A percentile compares a stretch with the other conserved stretches of the same genome.
Conservation (phyloP, 768 basidiomycete species). For the Rhodosporidiobolus sp. region DNA sequence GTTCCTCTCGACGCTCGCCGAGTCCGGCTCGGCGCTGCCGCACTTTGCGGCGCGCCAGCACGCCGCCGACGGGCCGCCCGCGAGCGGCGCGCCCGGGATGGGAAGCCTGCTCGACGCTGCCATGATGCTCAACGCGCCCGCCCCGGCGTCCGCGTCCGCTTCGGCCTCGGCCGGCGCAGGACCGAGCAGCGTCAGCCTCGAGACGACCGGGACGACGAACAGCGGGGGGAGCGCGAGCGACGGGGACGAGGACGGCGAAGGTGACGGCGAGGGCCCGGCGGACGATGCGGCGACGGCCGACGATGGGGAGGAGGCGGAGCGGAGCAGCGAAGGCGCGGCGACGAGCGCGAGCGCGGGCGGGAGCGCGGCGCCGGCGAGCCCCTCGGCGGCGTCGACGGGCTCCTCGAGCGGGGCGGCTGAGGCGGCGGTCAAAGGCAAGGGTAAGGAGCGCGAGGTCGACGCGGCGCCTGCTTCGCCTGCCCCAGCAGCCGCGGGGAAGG, state of each 20-base stretch:
- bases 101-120: neutral
- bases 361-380: neutral
- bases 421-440: neutral
- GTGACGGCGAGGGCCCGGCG: neutral
- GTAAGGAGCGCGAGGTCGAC: neutral
- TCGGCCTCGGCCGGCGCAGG: neutral
- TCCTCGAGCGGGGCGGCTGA: neutral
- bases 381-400: too few relatives aligned
- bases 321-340: too few relatives aligned
- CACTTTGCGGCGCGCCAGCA: neutral
- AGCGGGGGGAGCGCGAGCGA: conserved; percentile 3
- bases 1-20: conserved; percentile 49
- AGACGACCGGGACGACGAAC: neutral
- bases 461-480: neutral
- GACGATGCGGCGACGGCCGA: neutral
- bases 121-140: neutral
- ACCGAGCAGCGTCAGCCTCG: neutral
- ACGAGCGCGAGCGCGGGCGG: neutral
- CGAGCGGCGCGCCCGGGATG: neutral
- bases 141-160: too few relatives aligned
- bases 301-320: too few relatives aligned
- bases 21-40: conserved; percentile 23
- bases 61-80: neutral
- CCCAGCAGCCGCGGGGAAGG: neutral
- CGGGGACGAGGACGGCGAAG: neutral